Evolutionary conservation across 1,284 basidiomycete species (phyloP).

Genomic region (Mycena sp.): DNA sequence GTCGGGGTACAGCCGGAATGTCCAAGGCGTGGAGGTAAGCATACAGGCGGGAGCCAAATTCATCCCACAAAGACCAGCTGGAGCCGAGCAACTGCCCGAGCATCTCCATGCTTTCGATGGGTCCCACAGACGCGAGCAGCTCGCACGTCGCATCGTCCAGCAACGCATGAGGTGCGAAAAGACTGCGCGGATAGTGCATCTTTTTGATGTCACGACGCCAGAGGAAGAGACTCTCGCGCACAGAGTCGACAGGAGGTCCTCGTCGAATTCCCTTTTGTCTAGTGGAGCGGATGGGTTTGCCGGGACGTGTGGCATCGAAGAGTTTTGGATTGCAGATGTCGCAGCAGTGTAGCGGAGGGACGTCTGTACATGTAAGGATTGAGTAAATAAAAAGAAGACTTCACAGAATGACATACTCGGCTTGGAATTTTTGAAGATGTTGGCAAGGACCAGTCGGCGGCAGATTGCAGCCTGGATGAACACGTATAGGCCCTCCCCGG

Average conservation of each 20-base stretch:
- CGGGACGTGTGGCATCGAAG: conserved; percentile 32
- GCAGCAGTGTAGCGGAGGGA: conserved; percentile 29
- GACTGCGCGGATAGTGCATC: background rate
- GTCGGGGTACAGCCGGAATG: background rate
- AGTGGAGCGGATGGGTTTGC: background rate
- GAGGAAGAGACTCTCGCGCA: background rate
- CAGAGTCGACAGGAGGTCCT: background rate
- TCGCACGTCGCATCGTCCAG: conserved; percentile 6
- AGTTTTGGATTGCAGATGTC: conserved; percentile 36
- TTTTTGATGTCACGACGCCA: background rate
- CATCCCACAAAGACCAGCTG: background rate
- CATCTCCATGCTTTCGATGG: background rate
- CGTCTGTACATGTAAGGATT: background rate
- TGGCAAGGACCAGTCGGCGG: background rate
- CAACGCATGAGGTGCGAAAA: background rate
- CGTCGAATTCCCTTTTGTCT: background rate
- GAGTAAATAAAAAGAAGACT: background rate
- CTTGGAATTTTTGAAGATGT: conserved; percentile 7
- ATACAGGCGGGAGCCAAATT: background rate
- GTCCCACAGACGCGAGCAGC: background rate
- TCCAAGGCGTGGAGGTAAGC: background rate
- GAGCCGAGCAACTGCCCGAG: background rate
- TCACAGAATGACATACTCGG: background rate
- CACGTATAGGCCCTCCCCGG: conserved; percentile 16
- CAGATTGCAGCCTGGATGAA: conserved; percentile 10